Evolutionary conservation across 805 yeast genomes (phyloP).

Genomic region (Phaffomyces opuntiae): DNA sequence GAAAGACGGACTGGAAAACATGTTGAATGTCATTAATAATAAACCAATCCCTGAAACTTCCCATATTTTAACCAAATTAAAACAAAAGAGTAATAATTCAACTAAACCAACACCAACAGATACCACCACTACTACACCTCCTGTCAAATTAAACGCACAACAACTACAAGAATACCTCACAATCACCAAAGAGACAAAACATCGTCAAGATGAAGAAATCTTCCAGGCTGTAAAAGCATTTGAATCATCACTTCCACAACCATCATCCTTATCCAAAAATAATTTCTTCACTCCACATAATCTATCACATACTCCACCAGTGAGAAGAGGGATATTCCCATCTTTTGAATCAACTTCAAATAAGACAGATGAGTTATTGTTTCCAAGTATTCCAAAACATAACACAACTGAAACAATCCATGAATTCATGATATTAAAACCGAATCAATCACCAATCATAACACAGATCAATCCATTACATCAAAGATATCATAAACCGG

Average conservation of each 20-base stretch:
- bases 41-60: too few species aligned
- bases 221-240: slow-evolving; percentile 44
- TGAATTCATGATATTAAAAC: slow-evolving; percentile 18
- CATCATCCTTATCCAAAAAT: slow-evolving; percentile 31
- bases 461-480: slow-evolving; percentile 36
- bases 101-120: too few species aligned
- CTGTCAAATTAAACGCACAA: slow-evolving; percentile 10
- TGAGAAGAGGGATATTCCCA: slow-evolving; percentile 14
- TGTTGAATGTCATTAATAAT: slow-evolving; percentile 1
- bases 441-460: slow-evolving; percentile 12
- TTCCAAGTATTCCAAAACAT: slow-evolving; percentile 15
- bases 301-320: slow-evolving; percentile 4
- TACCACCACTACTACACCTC: neutral
- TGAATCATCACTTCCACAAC: slow-evolving; percentile 33
- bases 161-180: slow-evolving; percentile 36
- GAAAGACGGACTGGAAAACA: slow-evolving; percentile 6
- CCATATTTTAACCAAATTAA: too few species aligned
- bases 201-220: slow-evolving; percentile 33
- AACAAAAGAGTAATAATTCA: too few species aligned
- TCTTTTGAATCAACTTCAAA: neutral
- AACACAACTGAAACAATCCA: slow-evolving; percentile 7
- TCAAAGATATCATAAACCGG: slow-evolving; percentile 29
- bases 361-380: slow-evolving; percentile 14
- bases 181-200: slow-evolving; percentile 35
- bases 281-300: slow-evolving; percentile 35